Evolutionary conservation across 345 rosid species (phyloP).

Genomic region (Reutealis trisperma): DNA sequence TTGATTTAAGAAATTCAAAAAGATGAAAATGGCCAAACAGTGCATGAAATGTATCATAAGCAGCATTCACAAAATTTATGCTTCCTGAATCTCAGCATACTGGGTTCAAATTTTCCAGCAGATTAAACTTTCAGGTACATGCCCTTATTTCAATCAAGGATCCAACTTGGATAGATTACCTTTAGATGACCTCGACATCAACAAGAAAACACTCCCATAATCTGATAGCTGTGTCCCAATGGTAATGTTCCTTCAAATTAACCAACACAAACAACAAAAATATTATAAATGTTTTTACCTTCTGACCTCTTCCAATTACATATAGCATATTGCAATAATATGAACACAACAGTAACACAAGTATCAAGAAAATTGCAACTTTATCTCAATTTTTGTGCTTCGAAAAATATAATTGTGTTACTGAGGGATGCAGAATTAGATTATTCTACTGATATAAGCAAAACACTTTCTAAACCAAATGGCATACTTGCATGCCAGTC

Average conservation of each 20-base stretch:
- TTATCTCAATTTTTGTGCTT: not conserved
- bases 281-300: not conserved
- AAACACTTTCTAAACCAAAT: not conserved
- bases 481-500: not conserved
- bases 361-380: not conserved
- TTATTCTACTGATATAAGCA: not conserved
- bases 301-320: not conserved
- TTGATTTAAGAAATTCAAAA: not conserved
- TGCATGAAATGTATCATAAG: not conserved
- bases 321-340: not conserved
- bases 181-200: slow-evolving; percentile 25
- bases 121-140: not conserved
- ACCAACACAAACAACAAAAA: not conserved
- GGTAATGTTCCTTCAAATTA: slow-evolving; percentile 10
- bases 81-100: not conserved
- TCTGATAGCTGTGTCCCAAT: slow-evolving; percentile 3
- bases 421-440: not conserved
- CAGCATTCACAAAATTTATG: not conserved
- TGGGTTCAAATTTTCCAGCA: not conserved
- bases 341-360: not conserved
- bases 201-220: slow-evolving; percentile 16
- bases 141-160: not conserved
- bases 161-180: slow-evolving; percentile 1
- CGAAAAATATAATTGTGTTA: not conserved
- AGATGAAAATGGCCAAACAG: not conserved